Conservation (phyloP, 208 protist genomes). For the Trypanosoma cruzi region DNA sequence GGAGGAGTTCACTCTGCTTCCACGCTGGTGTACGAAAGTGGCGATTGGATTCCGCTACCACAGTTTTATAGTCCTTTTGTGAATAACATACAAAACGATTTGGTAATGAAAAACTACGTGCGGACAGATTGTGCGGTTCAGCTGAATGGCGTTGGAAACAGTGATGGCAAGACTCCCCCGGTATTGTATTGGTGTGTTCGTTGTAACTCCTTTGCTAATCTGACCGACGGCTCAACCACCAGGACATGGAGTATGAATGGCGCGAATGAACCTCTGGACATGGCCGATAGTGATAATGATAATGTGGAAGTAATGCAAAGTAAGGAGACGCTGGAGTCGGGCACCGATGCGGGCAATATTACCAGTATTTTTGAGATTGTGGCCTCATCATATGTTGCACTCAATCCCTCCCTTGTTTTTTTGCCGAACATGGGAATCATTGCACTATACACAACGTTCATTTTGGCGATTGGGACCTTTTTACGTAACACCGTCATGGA, state of each 20-base stretch:
- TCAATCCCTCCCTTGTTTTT: conserved; percentile 42
- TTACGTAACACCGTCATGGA: conserved; percentile 56
- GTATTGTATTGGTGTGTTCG: conserved; percentile 26
- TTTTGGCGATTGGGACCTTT: conserved; percentile 62
- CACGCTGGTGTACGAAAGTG: conserved; percentile 1
- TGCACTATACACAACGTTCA: conserved; percentile 81
- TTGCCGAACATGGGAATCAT: conserved; percentile 67
- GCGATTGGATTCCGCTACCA: conserved; percentile 22
- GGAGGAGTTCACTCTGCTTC: background rate
- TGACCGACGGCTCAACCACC: background rate
- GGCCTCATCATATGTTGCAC: conserved; percentile 40
- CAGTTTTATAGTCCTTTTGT: conserved; percentile 26
- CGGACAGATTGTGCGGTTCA: conserved; percentile 13
- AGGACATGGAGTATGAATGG: background rate
- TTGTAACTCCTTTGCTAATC: conserved; percentile 14
- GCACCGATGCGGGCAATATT: conserved; percentile 1
- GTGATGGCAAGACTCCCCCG: background rate
- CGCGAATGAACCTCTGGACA: background rate
- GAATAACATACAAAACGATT: conserved; percentile 16
- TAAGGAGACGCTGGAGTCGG: background rate
- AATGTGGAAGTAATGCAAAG: background rate
- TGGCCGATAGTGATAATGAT: background rate
- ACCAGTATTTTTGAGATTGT: conserved; percentile 32
- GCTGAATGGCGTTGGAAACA: conserved; percentile 8
- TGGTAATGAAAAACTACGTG: background rate